Percentiles rank a stretch among this genome's conserved stretches.
These are phyloP conservation scores for Trichoderma oligosporum DNA, from an alignment of 2,329 filamentous ascomycete genomes.

Conservation along the genomic window DNA sequence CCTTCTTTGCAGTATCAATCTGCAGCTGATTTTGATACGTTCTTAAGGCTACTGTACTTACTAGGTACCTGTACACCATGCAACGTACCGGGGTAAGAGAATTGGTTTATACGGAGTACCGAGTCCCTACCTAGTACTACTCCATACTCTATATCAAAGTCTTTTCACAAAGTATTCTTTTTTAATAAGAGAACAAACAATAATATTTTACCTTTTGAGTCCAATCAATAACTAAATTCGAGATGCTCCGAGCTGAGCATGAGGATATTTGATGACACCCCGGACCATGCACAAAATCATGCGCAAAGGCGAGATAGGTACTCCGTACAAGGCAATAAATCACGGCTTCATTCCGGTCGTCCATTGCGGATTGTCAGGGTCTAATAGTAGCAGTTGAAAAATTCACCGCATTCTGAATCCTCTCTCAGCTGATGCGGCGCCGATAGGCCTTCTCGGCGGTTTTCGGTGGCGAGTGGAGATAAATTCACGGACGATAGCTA, in stretches of 20 bases:
- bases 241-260: not conserved
- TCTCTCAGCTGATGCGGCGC: constrained; percentile 6
- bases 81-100: no score
- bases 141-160: no score
- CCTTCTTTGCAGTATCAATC: not conserved
- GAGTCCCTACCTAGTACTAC: no score
- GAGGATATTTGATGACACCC: constrained; percentile 9
- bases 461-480: constrained; percentile 1
- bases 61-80: no score
- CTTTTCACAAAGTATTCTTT: no score
- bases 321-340: no score
- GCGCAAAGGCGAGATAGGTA: not conserved
- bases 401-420: not conserved
- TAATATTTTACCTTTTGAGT: not conserved
- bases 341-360: constrained; percentile 16
- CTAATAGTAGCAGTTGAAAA: not conserved
- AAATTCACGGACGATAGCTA: not conserved
- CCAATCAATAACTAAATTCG: not conserved
- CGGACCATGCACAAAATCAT: not conserved
- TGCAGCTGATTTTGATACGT: not conserved
- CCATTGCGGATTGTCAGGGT: not conserved
- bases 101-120: no score
- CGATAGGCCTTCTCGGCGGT: constrained; percentile 2
- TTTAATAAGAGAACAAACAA: not conserved
- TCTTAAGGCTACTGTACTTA: no score